Percentiles rank a stretch among this genome's conserved stretches.
These are phyloP conservation scores for Moesziomyces aphidis DNA, from an alignment of 1,284 basidiomycete genomes.

Conservation along the genomic window DNA sequence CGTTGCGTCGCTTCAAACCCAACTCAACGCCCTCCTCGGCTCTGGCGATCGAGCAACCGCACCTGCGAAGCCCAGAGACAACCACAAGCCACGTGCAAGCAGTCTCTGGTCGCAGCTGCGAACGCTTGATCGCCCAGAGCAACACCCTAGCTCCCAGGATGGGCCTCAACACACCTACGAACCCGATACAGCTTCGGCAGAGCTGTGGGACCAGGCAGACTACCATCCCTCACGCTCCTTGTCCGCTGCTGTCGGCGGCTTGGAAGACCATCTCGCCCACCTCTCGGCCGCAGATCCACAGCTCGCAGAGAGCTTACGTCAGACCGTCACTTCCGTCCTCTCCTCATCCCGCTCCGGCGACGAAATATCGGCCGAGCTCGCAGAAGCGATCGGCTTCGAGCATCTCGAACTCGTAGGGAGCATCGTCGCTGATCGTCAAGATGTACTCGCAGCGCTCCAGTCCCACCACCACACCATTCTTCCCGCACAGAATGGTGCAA, in stretches of 20 bases:
- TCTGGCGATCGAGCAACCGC: constrained; percentile 10
- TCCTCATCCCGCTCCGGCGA: constrained; percentile 69
- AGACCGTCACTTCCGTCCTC: constrained; percentile 20
- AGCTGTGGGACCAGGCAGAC: constrained; percentile 2
- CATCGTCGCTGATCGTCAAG: constrained; percentile 68
- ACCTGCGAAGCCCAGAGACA: not conserved
- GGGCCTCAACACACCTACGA: constrained; percentile 23
- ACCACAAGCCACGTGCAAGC: not conserved
- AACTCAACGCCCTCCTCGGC: constrained; percentile 13
- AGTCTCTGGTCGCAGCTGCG: constrained; percentile 37
- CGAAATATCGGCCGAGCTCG: constrained; percentile 81
- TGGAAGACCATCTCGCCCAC: constrained; percentile 35
- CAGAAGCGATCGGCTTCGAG: constrained; percentile 87
- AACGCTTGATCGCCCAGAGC: constrained; percentile 9
- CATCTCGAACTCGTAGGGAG: constrained; percentile 74
- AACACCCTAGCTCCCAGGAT: constrained; percentile 19
- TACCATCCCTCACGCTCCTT: constrained; percentile 6
- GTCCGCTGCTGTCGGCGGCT: constrained; percentile 16
- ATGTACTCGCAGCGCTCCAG: constrained; percentile 42
- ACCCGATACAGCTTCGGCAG: constrained; percentile 13
- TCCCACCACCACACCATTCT: not conserved
- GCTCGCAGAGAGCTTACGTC: constrained; percentile 35
- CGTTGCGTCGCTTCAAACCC: constrained; percentile 31
- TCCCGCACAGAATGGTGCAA: constrained; percentile 17
- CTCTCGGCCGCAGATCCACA: constrained; percentile 22